Conservation (phyloP, 106 monocot genomes). For the Platanthera guangdongensis region DNA sequence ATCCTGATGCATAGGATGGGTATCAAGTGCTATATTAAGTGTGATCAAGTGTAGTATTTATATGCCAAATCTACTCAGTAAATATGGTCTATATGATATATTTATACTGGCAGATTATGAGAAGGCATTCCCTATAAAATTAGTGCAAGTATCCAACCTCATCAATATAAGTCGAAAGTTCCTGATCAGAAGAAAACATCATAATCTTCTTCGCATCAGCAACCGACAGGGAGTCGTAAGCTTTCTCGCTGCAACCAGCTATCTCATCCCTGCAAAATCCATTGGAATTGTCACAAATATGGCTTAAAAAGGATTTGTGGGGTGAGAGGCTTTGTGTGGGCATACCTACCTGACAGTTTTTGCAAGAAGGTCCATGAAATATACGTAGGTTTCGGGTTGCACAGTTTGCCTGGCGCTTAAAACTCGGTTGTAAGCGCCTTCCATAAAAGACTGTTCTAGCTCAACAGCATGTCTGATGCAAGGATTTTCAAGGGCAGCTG, state of each 20-base stretch:
- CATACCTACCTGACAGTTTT: conserved; percentile 77
- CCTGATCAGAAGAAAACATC: conserved; percentile 79
- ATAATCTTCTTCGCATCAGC: conserved; percentile 75
- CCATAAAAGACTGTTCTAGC: conserved; percentile 95
- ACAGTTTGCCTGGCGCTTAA: conserved; percentile 76
- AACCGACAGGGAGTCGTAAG: conserved; percentile 73
- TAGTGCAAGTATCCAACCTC: conserved; percentile 33
- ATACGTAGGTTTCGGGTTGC: conserved; percentile 87
- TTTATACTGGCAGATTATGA: not conserved
- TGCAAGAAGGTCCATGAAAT: conserved; percentile 98
- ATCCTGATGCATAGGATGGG: too few species aligned
- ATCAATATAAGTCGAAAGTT: conserved; percentile 56
- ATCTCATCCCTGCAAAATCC: conserved; percentile 73
- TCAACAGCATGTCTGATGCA: conserved; percentile 95
- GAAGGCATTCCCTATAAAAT: not conserved
- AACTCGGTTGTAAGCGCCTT: conserved; percentile 91
- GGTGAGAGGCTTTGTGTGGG: not conserved
- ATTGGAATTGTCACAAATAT: not conserved
- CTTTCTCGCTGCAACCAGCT: conserved; percentile 96
- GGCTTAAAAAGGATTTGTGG: not conserved
- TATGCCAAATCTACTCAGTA: too few species aligned
- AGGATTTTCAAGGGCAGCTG: conserved; percentile 65
- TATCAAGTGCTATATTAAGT: too few species aligned
- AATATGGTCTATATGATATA: not conserved
- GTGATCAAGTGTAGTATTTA: too few species aligned